Evolutionary conservation across 805 yeast genomes (phyloP), one percentile per base, ranked within the genome.

Genomic region (Phaffomyces opuntiae): DNA sequence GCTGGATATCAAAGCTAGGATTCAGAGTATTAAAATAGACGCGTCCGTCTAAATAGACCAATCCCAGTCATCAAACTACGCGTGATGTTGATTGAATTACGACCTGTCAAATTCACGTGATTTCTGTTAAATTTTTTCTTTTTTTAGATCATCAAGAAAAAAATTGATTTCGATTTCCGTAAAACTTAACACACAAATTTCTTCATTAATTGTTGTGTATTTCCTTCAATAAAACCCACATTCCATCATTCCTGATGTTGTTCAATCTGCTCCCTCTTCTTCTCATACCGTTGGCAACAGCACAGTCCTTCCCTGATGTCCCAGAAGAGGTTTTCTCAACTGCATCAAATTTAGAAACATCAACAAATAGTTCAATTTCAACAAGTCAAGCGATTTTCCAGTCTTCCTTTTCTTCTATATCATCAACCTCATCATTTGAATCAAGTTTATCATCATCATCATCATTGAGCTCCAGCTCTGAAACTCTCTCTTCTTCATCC

Each of bases 401-500:
- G 8, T 17, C 37, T 11, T 17, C 12, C 11, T 24, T 16, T 13
- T 21, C 38, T 21, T 36, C 27, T 12, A 40, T 49, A 4, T 11
- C 34, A 12, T 12, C 12, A 11, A 21, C 24, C 7, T 21, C 24
- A 21, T 21, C 24, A 21, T 21, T 21, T 21, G 24, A 21, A 21
- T 21, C 24, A 21, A 17, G 19, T 17, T 17, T 17, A 17, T 17
- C 47, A 1, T 38, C 43, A 14, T 19, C 40, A 26, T 43, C 47
- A 12, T 38, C 52, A 13, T 24, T 48, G 19, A 17, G 19, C 19
- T 17, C 19, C 19, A 17, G 19, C 1, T 40, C 46, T 8, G 34
- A 47, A 7, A 14, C 47, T 17, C 19, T 46, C 13, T 39, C 53
- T 7, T 21, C 45, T 9, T 21, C 43, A 13, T 13, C 40, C 8